These are phyloP conservation scores for Fragaria vesca DNA, from an alignment of 306 rosid genomes.

Conservation along the genomic window DNA sequence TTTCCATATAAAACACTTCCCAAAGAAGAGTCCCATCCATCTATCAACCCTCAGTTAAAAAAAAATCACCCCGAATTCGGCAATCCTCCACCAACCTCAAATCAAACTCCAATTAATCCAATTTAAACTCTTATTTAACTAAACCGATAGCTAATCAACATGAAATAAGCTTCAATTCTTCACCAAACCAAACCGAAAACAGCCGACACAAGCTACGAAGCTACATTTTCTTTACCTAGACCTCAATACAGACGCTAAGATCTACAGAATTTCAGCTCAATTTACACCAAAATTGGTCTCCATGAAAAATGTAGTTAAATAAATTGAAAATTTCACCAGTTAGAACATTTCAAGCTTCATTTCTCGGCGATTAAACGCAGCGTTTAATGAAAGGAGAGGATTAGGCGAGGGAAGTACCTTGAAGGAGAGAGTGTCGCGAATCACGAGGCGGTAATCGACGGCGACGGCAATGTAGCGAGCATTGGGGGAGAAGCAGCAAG, in stretches of 20 bases:
- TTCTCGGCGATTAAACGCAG: constrained; percentile 3
- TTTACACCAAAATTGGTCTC: neutral
- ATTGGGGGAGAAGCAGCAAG: constrained; percentile 91
- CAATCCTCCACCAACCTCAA: neutral
- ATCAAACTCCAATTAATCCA: neutral
- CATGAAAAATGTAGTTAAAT: neutral
- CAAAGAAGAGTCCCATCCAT: neutral
- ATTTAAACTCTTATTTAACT: neutral
- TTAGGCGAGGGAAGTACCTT: constrained; percentile 39
- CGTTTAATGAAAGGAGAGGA: neutral
- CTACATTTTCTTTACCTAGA: neutral
- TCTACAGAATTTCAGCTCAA: constrained; percentile 1
- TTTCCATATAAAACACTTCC: neutral
- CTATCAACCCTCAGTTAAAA: neutral
- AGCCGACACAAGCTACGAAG: neutral
- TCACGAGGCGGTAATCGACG: constrained; percentile 96
- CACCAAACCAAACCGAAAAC: neutral
- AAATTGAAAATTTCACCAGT: neutral
- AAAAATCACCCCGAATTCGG: neutral
- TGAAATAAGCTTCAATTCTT: neutral
- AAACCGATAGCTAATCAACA: neutral
- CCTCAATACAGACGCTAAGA: constrained; percentile 3
- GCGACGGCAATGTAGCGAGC: constrained; percentile 87
- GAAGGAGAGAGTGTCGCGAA: constrained; percentile 85
- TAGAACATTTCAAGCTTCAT: neutral